Evolutionary conservation across 2,329 filamentous ascomycete species (phyloP).

Genomic region (Aspergillus flavus): DNA sequence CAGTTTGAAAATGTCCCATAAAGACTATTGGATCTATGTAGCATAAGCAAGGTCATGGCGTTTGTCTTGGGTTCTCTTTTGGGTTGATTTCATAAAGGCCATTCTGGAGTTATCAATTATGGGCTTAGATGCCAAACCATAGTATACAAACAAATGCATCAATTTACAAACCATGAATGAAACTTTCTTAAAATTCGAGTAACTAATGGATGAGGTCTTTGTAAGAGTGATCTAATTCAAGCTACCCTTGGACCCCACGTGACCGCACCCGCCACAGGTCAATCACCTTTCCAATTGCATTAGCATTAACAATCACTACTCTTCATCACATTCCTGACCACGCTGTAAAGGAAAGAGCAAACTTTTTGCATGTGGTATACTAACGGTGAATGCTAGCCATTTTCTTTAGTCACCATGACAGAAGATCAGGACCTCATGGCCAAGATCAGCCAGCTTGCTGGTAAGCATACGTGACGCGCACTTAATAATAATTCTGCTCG

Average conservation of each 20-base stretch:
- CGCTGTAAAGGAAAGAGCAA: not conserved
- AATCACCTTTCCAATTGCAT: not conserved
- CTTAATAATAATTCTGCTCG: conserved; percentile 35
- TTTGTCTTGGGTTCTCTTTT: conserved; percentile 17
- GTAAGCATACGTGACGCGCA: conserved; percentile 48
- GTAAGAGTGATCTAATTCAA: not conserved
- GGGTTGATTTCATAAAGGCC: conserved; percentile 16
- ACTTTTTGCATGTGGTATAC: conserved; percentile 2
- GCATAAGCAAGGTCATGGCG: conserved; percentile 30
- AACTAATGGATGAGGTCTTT: not conserved
- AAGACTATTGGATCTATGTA: conserved; percentile 20
- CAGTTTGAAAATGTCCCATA: conserved; percentile 78
- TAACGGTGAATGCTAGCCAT: conserved; percentile 9
- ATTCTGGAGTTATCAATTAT: conserved; percentile 13
- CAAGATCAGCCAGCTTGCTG: conserved; percentile 60
- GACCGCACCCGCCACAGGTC: conserved; percentile 4
- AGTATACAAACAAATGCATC: conserved; percentile 1
- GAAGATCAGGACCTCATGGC: conserved; percentile 59
- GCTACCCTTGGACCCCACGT: conserved; percentile 1
- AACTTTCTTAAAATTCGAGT: not conserved
- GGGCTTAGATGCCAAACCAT: conserved; percentile 9
- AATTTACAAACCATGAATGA: not conserved
- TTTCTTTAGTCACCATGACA: conserved; percentile 44
- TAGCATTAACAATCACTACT: not conserved
- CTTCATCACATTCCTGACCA: not conserved